Conservation (phyloP, 257 asterid genomes). For the Nemophila menziesii region DNA sequence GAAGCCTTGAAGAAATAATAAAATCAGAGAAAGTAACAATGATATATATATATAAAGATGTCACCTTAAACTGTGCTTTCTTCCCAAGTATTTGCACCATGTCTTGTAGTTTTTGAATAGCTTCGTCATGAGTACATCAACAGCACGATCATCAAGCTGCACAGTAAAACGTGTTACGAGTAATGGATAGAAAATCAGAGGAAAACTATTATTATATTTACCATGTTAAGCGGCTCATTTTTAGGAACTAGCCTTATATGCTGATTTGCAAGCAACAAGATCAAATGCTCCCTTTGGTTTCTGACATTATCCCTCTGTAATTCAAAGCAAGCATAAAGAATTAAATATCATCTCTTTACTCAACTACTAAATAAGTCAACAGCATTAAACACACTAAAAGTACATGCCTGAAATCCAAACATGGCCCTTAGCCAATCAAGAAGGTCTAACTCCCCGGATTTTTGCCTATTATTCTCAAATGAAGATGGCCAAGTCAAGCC, state of each 20-base stretch:
- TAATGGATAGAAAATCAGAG: neutral
- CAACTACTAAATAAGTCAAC: neutral
- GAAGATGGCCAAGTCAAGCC: slow-evolving; percentile 75
- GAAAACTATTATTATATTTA: slow-evolving; percentile 15
- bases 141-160: slow-evolving; percentile 95
- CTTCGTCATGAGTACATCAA: slow-evolving; percentile 80
- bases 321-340: slow-evolving; percentile 8
- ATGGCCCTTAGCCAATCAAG: slow-evolving; percentile 98
- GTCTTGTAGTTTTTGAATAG: slow-evolving; percentile 94
- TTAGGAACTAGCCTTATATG: slow-evolving; percentile 84
- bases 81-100: slow-evolving; percentile 95
- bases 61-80: slow-evolving; percentile 90
- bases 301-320: slow-evolving; percentile 89
- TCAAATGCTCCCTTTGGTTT: slow-evolving; percentile 91
- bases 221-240: slow-evolving; percentile 78
- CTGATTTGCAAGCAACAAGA: slow-evolving; percentile 70
- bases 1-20: slow-evolving; percentile 53
- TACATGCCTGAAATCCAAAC: slow-evolving; percentile 93
- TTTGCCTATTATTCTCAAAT: slow-evolving; percentile 75
- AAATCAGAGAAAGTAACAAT: neutral
- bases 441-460: slow-evolving; percentile 76
- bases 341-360: neutral
- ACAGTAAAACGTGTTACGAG: slow-evolving; percentile 6
- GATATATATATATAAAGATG: slow-evolving; percentile 3
- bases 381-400: slow-evolving; percentile 8